phyloP scores from a whole-genome alignment of 2,329 filamentous ascomycete species.

The Talaromyces albobiverticillius region DNA sequence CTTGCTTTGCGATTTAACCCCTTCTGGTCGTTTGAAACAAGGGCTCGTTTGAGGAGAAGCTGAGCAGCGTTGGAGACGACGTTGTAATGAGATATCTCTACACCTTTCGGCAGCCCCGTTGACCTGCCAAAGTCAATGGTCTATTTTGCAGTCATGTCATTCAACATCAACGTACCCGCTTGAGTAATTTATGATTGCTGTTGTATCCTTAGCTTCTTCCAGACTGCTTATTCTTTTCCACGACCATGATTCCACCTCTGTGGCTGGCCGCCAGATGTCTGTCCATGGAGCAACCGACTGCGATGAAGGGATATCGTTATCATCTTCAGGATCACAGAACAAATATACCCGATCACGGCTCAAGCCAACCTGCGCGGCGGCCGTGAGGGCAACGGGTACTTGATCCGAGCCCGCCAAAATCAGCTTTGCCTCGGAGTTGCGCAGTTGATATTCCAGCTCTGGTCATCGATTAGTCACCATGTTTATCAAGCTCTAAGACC shows the following conservation, averaged over 20 bases:
- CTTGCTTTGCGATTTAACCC: background rate
- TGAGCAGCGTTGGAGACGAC: constrained; percentile 69
- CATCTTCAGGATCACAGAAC: too few species aligned
- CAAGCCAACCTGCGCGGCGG: too few species aligned
- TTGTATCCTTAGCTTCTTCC: constrained; percentile 25
- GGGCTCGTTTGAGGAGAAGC: constrained; percentile 40
- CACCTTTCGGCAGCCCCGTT: constrained; percentile 79
- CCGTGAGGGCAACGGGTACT: too few species aligned
- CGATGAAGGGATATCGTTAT: background rate
- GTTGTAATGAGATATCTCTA: constrained; percentile 72
- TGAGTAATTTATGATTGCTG: constrained; percentile 74
- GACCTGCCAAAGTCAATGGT: constrained; percentile 47
- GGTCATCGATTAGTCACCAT: background rate
- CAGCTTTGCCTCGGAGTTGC: background rate
- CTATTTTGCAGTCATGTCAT: too few species aligned
- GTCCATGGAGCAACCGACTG: background rate
- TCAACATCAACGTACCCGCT: constrained; percentile 21
- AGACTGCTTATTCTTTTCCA: constrained; percentile 8
- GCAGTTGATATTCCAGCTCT: constrained; percentile 3
- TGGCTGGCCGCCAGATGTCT: background rate
- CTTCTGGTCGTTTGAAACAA: background rate
- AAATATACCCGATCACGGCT: too few species aligned
- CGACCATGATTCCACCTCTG: background rate
- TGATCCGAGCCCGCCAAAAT: background rate
- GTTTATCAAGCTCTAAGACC: background rate